Percentiles rank a stretch among this genome's conserved stretches.
Evolutionary conservation across 2,329 filamentous ascomycete species (phyloP).

Genomic region (Mariannaea sp.): DNA sequence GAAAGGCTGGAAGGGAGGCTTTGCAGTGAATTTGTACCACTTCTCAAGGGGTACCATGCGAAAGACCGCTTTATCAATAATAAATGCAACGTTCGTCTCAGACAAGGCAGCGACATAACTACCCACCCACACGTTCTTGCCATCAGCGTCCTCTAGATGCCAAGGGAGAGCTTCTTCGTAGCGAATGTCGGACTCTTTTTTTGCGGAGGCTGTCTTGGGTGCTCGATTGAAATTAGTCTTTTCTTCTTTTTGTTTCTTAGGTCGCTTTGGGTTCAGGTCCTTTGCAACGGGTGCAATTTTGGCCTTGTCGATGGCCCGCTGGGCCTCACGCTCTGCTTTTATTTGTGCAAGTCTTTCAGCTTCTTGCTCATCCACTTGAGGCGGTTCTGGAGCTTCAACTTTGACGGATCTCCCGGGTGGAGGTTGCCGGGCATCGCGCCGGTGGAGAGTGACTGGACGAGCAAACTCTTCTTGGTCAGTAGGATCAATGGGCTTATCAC

Average conservation of each 20-base stretch:
- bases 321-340: conserved; percentile 80
- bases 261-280: conserved; percentile 54
- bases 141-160: conserved; percentile 96
- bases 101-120: conserved; percentile 89
- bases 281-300: conserved; percentile 87
- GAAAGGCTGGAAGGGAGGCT: conserved; percentile 77
- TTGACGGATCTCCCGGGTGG: conserved; percentile 68
- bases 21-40: conserved; percentile 87
- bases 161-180: conserved; percentile 97
- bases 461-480: conserved; percentile 78
- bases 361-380: conserved; percentile 60
- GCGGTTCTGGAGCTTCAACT: conserved; percentile 55
- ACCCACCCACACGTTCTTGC: conserved; percentile 92
- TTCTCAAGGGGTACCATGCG: conserved; percentile 92
- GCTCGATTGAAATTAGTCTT: conserved; percentile 85
- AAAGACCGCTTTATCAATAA: conserved; percentile 72
- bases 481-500: conserved; percentile 68
- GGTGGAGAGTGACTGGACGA: conserved; percentile 84
- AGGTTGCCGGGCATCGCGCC: conserved; percentile 79
- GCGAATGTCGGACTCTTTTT: conserved; percentile 71
- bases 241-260: conserved; percentile 74
- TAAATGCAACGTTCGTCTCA: conserved; percentile 79
- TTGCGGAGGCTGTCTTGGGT: conserved; percentile 80
- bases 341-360: conserved; percentile 68
- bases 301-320: conserved; percentile 84